Percentiles rank a stretch among this genome's conserved stretches.
Evolutionary conservation across 2,329 filamentous ascomycete genomes (phyloP).

Genomic region (Akanthomyces dipterigenus): DNA sequence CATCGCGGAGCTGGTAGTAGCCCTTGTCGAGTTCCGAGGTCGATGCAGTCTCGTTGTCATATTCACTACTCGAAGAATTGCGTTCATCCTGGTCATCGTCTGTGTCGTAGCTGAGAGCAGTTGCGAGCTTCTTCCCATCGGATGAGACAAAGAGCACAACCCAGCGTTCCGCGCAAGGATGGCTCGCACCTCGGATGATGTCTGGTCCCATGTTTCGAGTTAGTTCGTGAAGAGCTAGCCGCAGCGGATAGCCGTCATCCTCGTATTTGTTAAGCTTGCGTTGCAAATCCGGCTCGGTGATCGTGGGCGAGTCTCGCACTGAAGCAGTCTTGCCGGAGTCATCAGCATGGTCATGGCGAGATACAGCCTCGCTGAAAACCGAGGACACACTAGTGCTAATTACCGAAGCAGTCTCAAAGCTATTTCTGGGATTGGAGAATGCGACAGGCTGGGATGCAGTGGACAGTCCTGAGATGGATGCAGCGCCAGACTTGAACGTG

Average conservation of each 20-base stretch:
- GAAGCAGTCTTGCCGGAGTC: slow-evolving; percentile 43
- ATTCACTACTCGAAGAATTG: slow-evolving; percentile 45
- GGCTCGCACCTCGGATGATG: slow-evolving; percentile 58
- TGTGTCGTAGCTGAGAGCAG: slow-evolving; percentile 66
- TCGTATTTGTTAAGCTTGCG: slow-evolving; percentile 47
- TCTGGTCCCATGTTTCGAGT: slow-evolving; percentile 57
- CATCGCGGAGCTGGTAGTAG: slow-evolving; percentile 73
- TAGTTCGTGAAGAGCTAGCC: slow-evolving; percentile 65
- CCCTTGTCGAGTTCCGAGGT: slow-evolving; percentile 65
- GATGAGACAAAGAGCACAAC: slow-evolving; percentile 71
- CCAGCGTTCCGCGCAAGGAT: slow-evolving; percentile 80
- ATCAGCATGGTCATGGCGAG: slow-evolving; percentile 56
- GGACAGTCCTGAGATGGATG: slow-evolving; percentile 61
- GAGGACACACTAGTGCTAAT: slow-evolving; percentile 68
- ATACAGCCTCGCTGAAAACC: slow-evolving; percentile 61
- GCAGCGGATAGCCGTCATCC: slow-evolving; percentile 59
- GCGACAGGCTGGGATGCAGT: slow-evolving; percentile 61
- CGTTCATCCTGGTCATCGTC: slow-evolving; percentile 59
- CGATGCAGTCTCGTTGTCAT: slow-evolving; percentile 55
- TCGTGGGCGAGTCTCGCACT: slow-evolving; percentile 48
- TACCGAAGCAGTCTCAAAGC: slow-evolving; percentile 61
- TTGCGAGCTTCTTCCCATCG: slow-evolving; percentile 62
- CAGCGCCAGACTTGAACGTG: slow-evolving; percentile 59
- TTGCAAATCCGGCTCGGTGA: slow-evolving; percentile 37
- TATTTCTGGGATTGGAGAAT: slow-evolving; percentile 49